Conservation (phyloP, 805 yeast genomes). For the Groenewaldozyma tartarivorans region DNA sequence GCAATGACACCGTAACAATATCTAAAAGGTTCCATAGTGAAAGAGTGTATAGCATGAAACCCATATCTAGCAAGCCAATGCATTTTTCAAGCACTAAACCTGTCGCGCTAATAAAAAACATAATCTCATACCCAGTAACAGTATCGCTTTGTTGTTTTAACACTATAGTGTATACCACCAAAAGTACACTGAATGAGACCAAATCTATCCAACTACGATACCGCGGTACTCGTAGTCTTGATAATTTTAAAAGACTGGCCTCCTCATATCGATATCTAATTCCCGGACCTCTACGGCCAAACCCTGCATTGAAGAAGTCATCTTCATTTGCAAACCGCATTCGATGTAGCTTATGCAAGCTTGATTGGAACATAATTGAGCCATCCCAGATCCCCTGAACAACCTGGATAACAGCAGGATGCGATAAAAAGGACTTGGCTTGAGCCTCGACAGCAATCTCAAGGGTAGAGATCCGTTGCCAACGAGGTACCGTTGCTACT, state of each 20-base stretch:
- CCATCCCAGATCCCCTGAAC: slow-evolving; percentile 45
- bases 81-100: slow-evolving; percentile 41
- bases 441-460: slow-evolving; percentile 45
- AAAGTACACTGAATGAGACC: slow-evolving; percentile 24
- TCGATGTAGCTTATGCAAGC: slow-evolving; percentile 28
- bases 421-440: slow-evolving; percentile 42
- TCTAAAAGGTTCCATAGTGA: slow-evolving; percentile 49
- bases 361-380: slow-evolving; percentile 34
- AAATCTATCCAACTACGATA: slow-evolving; percentile 28
- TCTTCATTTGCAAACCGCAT: slow-evolving; percentile 22
- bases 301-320: slow-evolving; percentile 18
- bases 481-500: slow-evolving; percentile 21
- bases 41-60: slow-evolving; percentile 36
- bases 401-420: slow-evolving; percentile 40
- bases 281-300: slow-evolving; percentile 27
- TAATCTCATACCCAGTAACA: slow-evolving; percentile 24
- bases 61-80: slow-evolving; percentile 35
- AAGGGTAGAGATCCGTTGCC: slow-evolving; percentile 36
- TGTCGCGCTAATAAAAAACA: slow-evolving; percentile 37
- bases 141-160: slow-evolving; percentile 14
- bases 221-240: slow-evolving; percentile 31
- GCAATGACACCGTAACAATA: slow-evolving; percentile 31
- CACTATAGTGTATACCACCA: slow-evolving; percentile 23
- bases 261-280: slow-evolving; percentile 26
- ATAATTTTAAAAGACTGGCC: slow-evolving; percentile 29